These are phyloP conservation scores for Myrica gale DNA, from an alignment of 306 rosid species.

Conservation along the genomic window DNA sequence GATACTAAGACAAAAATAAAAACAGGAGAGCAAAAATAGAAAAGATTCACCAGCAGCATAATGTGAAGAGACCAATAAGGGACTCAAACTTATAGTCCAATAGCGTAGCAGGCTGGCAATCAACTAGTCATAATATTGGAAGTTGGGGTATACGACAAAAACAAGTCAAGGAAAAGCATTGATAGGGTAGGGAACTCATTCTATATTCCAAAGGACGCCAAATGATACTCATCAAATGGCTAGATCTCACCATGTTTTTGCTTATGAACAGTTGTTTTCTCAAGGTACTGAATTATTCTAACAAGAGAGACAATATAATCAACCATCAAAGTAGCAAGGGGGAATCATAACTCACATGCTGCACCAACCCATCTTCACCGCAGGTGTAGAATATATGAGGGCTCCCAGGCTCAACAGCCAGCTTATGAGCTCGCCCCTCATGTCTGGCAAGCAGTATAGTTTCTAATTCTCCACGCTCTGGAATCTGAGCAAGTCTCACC, in stretches of 20 bases:
- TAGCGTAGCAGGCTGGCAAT: slow-evolving; percentile 6
- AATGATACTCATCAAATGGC: neutral
- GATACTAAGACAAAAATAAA: neutral
- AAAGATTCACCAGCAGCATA: slow-evolving; percentile 4
- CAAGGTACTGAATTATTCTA: neutral
- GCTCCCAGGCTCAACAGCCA: slow-evolving; percentile 97
- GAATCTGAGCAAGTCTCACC: slow-evolving; percentile 82
- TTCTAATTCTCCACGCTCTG: slow-evolving; percentile 52
- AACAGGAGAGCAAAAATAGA: neutral
- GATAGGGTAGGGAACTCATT: neutral
- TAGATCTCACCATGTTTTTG: neutral
- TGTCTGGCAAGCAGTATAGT: slow-evolving; percentile 57
- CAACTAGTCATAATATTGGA: slow-evolving; percentile 4
- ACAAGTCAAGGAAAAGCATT: neutral
- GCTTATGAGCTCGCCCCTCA: slow-evolving; percentile 80
- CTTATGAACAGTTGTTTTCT: slow-evolving; percentile 5
- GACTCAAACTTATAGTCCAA: neutral
- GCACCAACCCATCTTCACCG: slow-evolving; percentile 95
- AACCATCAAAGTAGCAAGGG: slow-evolving; percentile 21
- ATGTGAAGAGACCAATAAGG: slow-evolving; percentile 6
- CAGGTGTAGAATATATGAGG: slow-evolving; percentile 84
- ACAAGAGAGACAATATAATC: neutral
- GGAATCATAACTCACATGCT: slow-evolving; percentile 66
- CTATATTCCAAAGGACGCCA: neutral
- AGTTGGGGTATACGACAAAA: neutral